These are phyloP conservation scores for Pleurotus cornucopiae DNA, from an alignment of 768 basidiomycete species.

Conservation along the genomic window DNA sequence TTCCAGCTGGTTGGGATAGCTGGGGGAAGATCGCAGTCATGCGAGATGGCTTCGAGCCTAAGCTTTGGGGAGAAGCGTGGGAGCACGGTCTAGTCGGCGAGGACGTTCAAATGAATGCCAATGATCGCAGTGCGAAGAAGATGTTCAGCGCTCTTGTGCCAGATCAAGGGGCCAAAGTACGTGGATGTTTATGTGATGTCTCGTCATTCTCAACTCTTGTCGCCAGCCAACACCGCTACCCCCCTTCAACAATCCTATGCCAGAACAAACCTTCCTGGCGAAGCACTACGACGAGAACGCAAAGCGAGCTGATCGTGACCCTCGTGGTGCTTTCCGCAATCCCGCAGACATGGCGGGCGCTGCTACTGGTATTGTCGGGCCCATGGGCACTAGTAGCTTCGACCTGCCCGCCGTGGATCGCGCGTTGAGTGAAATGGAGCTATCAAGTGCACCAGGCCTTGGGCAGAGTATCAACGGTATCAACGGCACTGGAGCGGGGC, in stretches of 20 bases:
- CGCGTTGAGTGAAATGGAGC: constrained; percentile 86
- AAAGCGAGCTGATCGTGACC: constrained; percentile 87
- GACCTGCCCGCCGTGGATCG: constrained; percentile 84
- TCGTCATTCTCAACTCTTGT: constrained; percentile 2
- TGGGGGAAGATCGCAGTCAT: constrained; percentile 94
- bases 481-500: constrained; percentile 18
- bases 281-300: constrained; percentile 90
- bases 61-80: constrained; percentile 75
- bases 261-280: constrained; percentile 88
- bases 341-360: constrained; percentile 55
- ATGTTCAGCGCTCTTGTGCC: constrained; percentile 71
- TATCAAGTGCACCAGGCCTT: constrained; percentile 28
- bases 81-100: constrained; percentile 61
- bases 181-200: constrained; percentile 14
- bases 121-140: constrained; percentile 59
- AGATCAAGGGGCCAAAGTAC: constrained; percentile 70
- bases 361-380: constrained; percentile 83
- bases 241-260: constrained; percentile 74
- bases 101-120: constrained; percentile 28
- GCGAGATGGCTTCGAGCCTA: constrained; percentile 88
- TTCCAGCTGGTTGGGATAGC: constrained; percentile 97
- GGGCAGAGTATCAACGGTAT: constrained; percentile 19
- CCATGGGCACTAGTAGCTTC: constrained; percentile 84
- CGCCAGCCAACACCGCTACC: constrained; percentile 60
- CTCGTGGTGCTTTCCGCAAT: constrained; percentile 82